A percentile compares a stretch with the other conserved stretches of the same genome.
These are phyloP conservation scores for Planoprotostelium fungivorum DNA, from an alignment of 78 protist species.

Conservation along the genomic window DNA sequence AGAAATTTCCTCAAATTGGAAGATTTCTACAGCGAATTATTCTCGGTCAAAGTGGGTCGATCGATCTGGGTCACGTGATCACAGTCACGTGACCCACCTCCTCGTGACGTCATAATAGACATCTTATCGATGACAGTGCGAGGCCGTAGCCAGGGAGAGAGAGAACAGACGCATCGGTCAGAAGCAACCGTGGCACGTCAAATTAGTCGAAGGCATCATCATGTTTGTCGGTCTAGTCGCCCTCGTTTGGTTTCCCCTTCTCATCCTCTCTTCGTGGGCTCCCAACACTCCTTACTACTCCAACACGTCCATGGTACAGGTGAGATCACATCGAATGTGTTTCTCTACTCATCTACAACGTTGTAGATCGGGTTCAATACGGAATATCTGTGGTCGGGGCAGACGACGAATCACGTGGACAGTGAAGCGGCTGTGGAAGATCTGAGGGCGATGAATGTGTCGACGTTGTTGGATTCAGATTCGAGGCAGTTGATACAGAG, in stretches of 20 bases:
- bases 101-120: not conserved
- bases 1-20: conserved; percentile 79
- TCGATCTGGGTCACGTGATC: conserved; percentile 41
- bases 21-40: conserved; percentile 48
- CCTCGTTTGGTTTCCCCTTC: conserved; percentile 70
- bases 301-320: not conserved
- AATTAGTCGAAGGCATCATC: conserved; percentile 41
- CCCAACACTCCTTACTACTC: not conserved
- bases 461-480: not conserved
- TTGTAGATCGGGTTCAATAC: conserved; percentile 2
- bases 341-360: not conserved
- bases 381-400: not conserved
- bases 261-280: conserved; percentile 26
- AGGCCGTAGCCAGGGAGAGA: not conserved
- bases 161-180: conserved; percentile 47
- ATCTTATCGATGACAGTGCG: not conserved
- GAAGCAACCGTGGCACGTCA: conserved; percentile 51
- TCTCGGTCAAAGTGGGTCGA: conserved; percentile 37
- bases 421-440: no score
- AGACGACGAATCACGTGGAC: no score
- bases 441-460: not conserved
- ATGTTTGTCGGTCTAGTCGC: conserved; percentile 43
- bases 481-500: not conserved
- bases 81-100: no score
- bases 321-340: not conserved